These are phyloP conservation scores for Mrakia gelida DNA, from an alignment of 768 basidiomycete genomes.

Conservation along the genomic window DNA sequence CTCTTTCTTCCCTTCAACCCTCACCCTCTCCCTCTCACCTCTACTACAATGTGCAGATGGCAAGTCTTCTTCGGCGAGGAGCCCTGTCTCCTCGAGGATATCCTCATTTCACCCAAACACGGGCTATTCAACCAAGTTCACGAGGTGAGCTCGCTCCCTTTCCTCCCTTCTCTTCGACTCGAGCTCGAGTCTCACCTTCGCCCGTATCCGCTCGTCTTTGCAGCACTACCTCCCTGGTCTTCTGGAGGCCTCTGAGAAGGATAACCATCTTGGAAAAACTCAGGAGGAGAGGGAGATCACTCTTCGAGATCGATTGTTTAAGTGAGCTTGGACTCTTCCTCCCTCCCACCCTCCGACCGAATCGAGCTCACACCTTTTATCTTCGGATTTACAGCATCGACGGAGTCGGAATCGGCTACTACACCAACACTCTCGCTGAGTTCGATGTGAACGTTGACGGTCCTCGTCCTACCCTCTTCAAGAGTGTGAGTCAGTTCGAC, in stretches of 20 bases:
- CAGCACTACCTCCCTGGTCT: slow-evolving; percentile 23
- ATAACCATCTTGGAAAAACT: not conserved
- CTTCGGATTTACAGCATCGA: slow-evolving; percentile 2
- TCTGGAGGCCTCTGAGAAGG: not conserved
- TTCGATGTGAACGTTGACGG: not conserved
- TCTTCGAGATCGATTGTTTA: slow-evolving; percentile 8
- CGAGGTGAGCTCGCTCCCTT: not conserved
- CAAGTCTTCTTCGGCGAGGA: not conserved
- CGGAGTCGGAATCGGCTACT: slow-evolving; percentile 23
- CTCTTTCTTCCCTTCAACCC: no score
- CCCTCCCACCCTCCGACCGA: not conserved
- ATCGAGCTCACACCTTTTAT: not conserved
- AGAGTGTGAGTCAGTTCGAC: not conserved
- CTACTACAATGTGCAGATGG: not conserved
- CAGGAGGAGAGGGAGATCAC: not conserved
- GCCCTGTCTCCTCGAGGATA: slow-evolving; percentile 19
- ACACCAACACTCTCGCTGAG: not conserved
- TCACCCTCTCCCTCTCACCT: not conserved
- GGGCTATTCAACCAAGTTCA: slow-evolving; percentile 13
- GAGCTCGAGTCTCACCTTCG: no score
- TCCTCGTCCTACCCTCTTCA: not conserved
- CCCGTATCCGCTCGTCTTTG: not conserved
- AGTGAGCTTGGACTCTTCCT: not conserved
- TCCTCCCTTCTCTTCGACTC: not conserved
- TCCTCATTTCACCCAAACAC: slow-evolving; percentile 13